A percentile compares a stretch with the other conserved stretches of the same genome.
phyloP scores from a whole-genome alignment of 495 filamentous ascomycete genomes.

The Aspergillus egyptiacus region DNA sequence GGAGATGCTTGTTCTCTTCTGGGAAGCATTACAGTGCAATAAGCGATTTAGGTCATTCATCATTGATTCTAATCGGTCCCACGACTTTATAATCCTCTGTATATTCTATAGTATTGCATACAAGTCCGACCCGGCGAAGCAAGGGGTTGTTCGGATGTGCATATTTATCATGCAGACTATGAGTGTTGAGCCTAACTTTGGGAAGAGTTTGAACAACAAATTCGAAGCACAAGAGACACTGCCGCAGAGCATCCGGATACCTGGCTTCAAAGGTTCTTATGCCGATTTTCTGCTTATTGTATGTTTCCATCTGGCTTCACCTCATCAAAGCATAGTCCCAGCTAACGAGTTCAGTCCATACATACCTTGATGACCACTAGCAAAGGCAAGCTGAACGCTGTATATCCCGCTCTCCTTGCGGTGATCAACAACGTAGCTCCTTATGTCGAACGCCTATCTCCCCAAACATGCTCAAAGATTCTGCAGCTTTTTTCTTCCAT shows the following conservation, averaged over 20 bases:
- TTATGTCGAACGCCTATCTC: conserved; percentile 69
- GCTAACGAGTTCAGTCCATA: conserved; percentile 61
- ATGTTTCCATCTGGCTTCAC: neutral
- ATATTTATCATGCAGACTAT: conserved; percentile 93
- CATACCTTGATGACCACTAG: conserved; percentile 87
- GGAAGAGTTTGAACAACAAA: conserved; percentile 77
- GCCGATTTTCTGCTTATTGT: conserved; percentile 90
- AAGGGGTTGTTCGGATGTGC: conserved; percentile 92
- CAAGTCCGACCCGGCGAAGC: conserved; percentile 76
- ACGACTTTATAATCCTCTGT: conserved; percentile 87
- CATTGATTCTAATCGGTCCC: conserved; percentile 87
- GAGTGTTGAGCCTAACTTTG: conserved; percentile 89
- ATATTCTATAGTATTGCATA: conserved; percentile 90
- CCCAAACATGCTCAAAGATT: conserved; percentile 71
- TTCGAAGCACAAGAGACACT: conserved; percentile 89
- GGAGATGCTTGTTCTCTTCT: conserved; percentile 96
- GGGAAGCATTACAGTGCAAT: conserved; percentile 96
- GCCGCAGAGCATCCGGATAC: conserved; percentile 70
- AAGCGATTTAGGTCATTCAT: conserved; percentile 96
- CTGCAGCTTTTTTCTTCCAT: conserved; percentile 88
- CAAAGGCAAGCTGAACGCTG: conserved; percentile 83
- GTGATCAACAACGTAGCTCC: conserved; percentile 90
- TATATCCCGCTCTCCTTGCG: conserved; percentile 88
- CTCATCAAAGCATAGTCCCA: neutral
- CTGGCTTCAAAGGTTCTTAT: conserved; percentile 83